These are phyloP conservation scores for Macadamia tetraphylla DNA, from an alignment of 164 flowering plant species.

Conservation along the genomic window DNA sequence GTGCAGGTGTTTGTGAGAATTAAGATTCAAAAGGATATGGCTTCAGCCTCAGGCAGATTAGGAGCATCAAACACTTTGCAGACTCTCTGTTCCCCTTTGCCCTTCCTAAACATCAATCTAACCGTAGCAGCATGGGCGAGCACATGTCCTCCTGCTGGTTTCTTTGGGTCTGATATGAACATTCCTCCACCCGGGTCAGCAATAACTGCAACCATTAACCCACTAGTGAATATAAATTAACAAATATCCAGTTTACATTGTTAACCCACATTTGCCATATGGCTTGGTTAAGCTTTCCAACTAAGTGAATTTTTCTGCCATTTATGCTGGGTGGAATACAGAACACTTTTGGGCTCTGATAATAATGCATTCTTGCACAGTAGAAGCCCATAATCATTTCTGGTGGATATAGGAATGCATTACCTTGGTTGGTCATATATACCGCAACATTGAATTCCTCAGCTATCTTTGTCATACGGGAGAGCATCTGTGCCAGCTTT, in stretches of 20 bases:
- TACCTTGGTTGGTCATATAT: conserved; percentile 98
- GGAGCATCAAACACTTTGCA: conserved; percentile 99
- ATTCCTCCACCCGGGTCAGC: conserved; percentile 97
- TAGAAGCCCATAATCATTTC: too few relatives aligned
- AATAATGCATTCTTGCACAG: too few relatives aligned
- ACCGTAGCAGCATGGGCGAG: conserved; percentile 95
- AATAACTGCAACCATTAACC: conserved; percentile 54
- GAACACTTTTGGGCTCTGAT: too few relatives aligned
- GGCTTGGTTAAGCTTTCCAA: too few relatives aligned
- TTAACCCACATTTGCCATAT: too few relatives aligned
- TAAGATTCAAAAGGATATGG: conserved; percentile 59
- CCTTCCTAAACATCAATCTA: conserved; percentile 94
- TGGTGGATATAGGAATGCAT: neutral
- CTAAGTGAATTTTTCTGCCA: too few relatives aligned
- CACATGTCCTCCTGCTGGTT: conserved; percentile 99
- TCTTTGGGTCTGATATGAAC: conserved; percentile 93
- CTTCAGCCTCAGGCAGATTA: conserved; percentile 95
- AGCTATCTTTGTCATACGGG: conserved; percentile 81
- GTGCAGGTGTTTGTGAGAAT: neutral
- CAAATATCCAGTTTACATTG: too few relatives aligned
- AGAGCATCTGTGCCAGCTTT: conserved; percentile 98
- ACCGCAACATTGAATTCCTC: conserved; percentile 98
- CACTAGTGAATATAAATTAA: too few relatives aligned
- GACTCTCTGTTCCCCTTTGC: conserved; percentile 98
- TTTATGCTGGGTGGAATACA: too few relatives aligned